Evolutionary conservation across 768 basidiomycete species (phyloP).

Genomic region (Epithele typhae): DNA sequence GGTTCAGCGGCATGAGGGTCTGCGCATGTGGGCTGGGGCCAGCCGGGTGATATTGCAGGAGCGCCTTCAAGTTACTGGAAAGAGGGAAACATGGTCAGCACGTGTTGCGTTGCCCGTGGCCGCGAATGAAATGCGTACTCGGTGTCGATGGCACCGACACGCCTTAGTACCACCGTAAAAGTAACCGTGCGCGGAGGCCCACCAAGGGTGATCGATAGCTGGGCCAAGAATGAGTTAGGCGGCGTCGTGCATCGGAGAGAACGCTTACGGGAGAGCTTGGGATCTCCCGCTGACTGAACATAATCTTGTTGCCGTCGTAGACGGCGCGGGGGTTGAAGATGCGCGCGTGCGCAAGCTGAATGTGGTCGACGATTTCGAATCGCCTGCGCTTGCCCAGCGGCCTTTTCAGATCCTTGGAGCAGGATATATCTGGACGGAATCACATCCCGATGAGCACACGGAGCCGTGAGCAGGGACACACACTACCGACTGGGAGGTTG

Average conservation of each 20-base stretch:
- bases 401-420: too few relatives aligned
- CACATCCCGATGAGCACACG: too few relatives aligned
- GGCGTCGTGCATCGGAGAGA: too few relatives aligned
- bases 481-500: too few relatives aligned
- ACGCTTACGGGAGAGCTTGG: not conserved
- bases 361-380: constrained; percentile 11
- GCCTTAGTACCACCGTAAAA: constrained; percentile 4
- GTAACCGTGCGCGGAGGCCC: too few relatives aligned
- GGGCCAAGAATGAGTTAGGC: too few relatives aligned
- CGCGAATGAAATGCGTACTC: too few relatives aligned
- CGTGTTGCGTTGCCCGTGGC: too few relatives aligned
- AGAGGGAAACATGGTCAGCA: too few relatives aligned
- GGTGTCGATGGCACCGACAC: constrained; percentile 9
- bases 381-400: constrained; percentile 1
- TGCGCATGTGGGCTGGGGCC: not conserved
- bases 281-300: constrained; percentile 6
- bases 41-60: constrained; percentile 1
- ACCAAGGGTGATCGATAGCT: too few relatives aligned
- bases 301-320: constrained; percentile 15
- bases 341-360: constrained; percentile 5
- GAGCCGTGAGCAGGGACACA: too few relatives aligned
- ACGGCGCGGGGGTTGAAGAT: constrained; percentile 12
- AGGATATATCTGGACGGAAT: too few relatives aligned
- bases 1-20: constrained; percentile 4
- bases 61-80: not conserved